phyloP scores from a whole-genome alignment of 768 basidiomycete species.

The Boletus huronensis region DNA sequence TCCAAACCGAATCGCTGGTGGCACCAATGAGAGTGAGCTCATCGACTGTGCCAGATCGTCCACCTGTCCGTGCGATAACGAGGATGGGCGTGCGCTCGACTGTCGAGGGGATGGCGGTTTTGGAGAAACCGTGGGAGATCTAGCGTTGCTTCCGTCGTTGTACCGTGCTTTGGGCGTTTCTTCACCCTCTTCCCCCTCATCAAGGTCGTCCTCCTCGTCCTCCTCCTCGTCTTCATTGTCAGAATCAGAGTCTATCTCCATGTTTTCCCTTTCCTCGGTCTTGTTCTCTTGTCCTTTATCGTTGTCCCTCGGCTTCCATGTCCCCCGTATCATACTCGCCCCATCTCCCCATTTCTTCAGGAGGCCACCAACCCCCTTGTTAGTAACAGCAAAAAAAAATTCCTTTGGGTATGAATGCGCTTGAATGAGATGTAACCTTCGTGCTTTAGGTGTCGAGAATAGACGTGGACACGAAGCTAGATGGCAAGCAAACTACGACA shows the following conservation, averaged over 20 bases:
- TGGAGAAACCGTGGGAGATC: conserved; percentile 20
- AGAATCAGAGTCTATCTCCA: conserved; percentile 24
- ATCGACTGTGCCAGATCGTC: conserved; percentile 50
- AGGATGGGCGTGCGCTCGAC: conserved; percentile 15
- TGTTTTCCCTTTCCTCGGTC: conserved; percentile 13
- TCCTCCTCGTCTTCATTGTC: conserved; percentile 17
- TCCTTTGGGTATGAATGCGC: conserved; percentile 83
- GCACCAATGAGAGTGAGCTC: conserved; percentile 55
- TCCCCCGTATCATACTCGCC: conserved; percentile 69
- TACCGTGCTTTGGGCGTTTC: conserved; percentile 27
- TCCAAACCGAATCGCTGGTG: conserved; percentile 68
- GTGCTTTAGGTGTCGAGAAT: conserved; percentile 70
- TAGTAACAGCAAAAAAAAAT: conserved; percentile 89
- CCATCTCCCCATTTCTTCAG: conserved; percentile 81
- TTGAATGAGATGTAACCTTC: conserved; percentile 79
- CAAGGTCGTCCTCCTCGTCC: conserved; percentile 13
- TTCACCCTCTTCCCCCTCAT: conserved; percentile 22
- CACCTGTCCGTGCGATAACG: conserved; percentile 28
- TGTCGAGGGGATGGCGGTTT: conserved; percentile 19
- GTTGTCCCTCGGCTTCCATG: conserved; percentile 57
- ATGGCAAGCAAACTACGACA: conserved; percentile 77
- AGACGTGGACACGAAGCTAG: conserved; percentile 52
- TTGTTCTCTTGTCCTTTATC: conserved; percentile 12
- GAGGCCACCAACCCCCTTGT: conserved; percentile 83
- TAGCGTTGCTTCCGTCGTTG: conserved; percentile 12